A percentile compares a stretch with the other conserved stretches of the same genome.
Conservation (phyloP, 306 rosid species). For the Carpinus viminea region DNA sequence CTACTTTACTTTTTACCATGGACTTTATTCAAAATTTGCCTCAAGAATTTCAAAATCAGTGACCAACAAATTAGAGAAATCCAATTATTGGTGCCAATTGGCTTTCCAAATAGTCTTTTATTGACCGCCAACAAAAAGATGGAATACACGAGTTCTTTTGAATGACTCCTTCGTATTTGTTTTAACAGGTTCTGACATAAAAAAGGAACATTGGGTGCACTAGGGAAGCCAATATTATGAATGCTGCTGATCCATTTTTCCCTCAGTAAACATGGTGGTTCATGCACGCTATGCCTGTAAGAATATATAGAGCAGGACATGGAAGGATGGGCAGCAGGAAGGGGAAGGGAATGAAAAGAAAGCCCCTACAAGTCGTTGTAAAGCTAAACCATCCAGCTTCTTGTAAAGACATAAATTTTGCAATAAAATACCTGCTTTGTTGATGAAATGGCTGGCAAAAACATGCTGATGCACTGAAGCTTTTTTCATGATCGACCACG, state of each 20-base stretch:
- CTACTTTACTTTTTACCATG: neutral
- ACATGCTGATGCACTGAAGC: neutral
- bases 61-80: neutral
- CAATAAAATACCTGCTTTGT: slow-evolving; percentile 22
- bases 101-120: neutral
- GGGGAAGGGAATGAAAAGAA: neutral
- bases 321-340: neutral
- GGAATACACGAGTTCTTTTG: neutral
- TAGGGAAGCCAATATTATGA: neutral
- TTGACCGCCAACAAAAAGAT: too few relatives aligned
- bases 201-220: neutral
- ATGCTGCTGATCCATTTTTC: neutral
- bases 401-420: neutral
- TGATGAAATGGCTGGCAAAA: neutral
- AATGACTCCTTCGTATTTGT: neutral
- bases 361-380: neutral
- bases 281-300: neutral
- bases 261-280: neutral
- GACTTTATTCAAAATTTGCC: neutral
- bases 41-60: neutral
- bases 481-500: neutral
- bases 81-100: neutral
- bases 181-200: neutral
- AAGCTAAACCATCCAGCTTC: neutral
- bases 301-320: neutral